Percentiles rank a stretch among this genome's conserved stretches.
These are phyloP conservation scores for Lithohypha guttulata DNA, from an alignment of 2,329 filamentous ascomycete species.

Conservation along the genomic window DNA sequence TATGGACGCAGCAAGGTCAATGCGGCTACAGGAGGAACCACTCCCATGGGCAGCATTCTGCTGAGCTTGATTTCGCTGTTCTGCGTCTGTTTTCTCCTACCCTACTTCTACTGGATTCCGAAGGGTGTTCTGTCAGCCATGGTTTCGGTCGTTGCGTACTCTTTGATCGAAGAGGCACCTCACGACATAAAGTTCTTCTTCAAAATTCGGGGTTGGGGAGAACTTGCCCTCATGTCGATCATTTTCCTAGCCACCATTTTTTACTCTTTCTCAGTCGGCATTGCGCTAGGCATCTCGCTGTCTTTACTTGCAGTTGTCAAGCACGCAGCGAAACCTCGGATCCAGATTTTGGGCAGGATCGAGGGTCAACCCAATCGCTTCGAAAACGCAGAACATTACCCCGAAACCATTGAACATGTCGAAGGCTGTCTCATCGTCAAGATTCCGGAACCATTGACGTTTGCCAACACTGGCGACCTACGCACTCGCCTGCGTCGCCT, in stretches of 20 bases:
- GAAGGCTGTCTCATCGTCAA: conserved; percentile 93
- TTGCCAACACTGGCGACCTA: conserved; percentile 89
- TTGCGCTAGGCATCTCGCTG: conserved; percentile 84
- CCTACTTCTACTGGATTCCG: conserved; percentile 92
- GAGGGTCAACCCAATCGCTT: conserved; percentile 67
- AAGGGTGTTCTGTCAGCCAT: conserved; percentile 90
- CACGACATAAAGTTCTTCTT: conserved; percentile 87
- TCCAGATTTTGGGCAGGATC: conserved; percentile 87
- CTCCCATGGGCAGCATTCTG: conserved; percentile 85
- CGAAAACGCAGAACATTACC: conserved; percentile 68
- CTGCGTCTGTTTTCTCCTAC: conserved; percentile 69
- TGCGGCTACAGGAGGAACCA: conserved; percentile 78
- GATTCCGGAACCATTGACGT: conserved; percentile 91
- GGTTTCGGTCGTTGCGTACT: conserved; percentile 91
- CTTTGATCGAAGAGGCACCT: conserved; percentile 87
- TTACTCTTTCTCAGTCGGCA: conserved; percentile 86
- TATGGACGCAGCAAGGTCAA: conserved; percentile 96
- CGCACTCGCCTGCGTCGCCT: conserved; percentile 72
- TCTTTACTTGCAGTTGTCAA: conserved; percentile 82
- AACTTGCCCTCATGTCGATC: conserved; percentile 74
- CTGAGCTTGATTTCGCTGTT: conserved; percentile 72
- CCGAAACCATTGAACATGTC: conserved; percentile 70
- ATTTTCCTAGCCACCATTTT: conserved; percentile 91
- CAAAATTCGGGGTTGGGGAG: conserved; percentile 72
- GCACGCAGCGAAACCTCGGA: conserved; percentile 82